Percentiles rank a stretch among this genome's conserved stretches.
phyloP scores from a whole-genome alignment of 164 flowering plant genomes.

The Hamamelis virginiana region DNA sequence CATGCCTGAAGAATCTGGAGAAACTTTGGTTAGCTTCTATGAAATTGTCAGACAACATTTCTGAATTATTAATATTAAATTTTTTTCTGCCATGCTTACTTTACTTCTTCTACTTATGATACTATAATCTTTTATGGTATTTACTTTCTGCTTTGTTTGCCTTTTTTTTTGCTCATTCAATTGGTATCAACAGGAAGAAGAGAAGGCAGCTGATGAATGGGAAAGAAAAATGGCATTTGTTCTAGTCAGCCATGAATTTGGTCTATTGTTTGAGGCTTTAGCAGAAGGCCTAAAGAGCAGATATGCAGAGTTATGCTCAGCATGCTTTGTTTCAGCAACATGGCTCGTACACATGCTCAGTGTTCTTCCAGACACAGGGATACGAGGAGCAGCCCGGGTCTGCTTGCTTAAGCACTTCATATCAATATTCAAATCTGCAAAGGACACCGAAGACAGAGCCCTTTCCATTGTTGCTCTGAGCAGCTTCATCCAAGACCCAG shows the following conservation, averaged over 20 bases:
- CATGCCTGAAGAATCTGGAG: conserved; percentile 31
- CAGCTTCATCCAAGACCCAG: conserved; percentile 60
- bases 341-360: conserved; percentile 73
- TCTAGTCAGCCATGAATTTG: conserved; percentile 77
- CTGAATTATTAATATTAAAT: background rate
- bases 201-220: conserved; percentile 70
- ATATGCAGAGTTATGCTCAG: conserved; percentile 47
- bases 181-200: conserved; percentile 50
- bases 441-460: conserved; percentile 59
- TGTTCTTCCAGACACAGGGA: conserved; percentile 73
- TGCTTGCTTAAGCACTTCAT: conserved; percentile 64
- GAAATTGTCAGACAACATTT: background rate
- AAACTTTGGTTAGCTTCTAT: conserved; percentile 39
- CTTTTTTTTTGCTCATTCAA: conserved; percentile 1
- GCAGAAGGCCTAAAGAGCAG: conserved; percentile 70
- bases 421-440: conserved; percentile 55
- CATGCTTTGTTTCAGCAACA: conserved; percentile 70
- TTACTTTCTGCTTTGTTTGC: background rate
- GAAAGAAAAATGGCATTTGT: conserved; percentile 73
- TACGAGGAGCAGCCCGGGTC: conserved; percentile 71
- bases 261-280: conserved; percentile 76
- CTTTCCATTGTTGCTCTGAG: conserved; percentile 75
- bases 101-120: background rate
- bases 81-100: background rate
- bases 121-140: background rate